Conservation (phyloP, 2,329 filamentous ascomycete genomes). For the Fusarium sp. region DNA sequence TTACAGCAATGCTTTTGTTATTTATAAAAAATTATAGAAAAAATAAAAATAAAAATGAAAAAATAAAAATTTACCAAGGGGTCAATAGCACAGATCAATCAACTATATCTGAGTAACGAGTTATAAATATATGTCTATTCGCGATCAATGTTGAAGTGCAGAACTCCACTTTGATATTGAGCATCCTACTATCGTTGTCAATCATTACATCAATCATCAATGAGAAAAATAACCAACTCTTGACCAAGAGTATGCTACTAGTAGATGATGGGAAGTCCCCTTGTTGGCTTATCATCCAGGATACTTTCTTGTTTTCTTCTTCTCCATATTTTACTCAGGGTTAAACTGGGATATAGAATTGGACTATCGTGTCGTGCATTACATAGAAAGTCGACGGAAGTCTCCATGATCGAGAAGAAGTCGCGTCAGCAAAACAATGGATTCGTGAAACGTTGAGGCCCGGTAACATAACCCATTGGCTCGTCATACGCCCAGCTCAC, state of each 20-base stretch:
- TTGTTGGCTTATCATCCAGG: neutral
- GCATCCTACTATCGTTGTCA: neutral
- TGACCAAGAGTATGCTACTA: slow-evolving; percentile 3
- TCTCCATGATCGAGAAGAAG: neutral
- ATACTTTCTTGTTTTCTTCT: neutral
- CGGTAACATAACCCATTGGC: slow-evolving; percentile 9
- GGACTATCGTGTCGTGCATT: neutral
- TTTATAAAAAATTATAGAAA: neutral
- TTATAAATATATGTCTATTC: neutral
- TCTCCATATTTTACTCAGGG: neutral
- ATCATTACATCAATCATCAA: slow-evolving; percentile 3
- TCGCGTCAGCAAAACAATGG: slow-evolving; percentile 5
- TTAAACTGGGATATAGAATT: neutral
- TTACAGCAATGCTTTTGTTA: slow-evolving; percentile 7
- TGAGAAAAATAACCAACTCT: slow-evolving; percentile 14
- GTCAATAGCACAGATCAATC: slow-evolving; percentile 4
- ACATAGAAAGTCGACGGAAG: neutral
- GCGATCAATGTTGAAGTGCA: neutral
- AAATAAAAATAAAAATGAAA: neutral
- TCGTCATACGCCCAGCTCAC: slow-evolving; percentile 16
- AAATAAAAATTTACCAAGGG: neutral
- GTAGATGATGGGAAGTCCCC: neutral
- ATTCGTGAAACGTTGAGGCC: slow-evolving; percentile 30
- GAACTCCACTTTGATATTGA: slow-evolving; percentile 2
- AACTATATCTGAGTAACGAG: neutral